Percentiles rank a stretch among this genome's conserved stretches.
Evolutionary conservation across 2,329 filamentous ascomycete species (phyloP).

Genomic region (Paecilomyces sp.): DNA sequence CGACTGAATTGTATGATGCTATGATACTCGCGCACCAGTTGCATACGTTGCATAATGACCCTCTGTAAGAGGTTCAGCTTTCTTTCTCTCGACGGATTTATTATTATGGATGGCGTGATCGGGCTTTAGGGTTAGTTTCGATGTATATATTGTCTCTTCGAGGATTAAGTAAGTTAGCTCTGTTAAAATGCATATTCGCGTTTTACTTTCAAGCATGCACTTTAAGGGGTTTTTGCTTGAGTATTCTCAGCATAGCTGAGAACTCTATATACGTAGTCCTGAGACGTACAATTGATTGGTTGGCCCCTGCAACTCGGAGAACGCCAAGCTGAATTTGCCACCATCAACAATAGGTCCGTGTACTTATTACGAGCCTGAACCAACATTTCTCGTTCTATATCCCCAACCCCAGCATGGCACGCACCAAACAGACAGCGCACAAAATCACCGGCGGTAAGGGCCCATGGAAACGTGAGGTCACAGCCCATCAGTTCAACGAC

Average conservation of each 20-base stretch:
- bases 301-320: too few species aligned
- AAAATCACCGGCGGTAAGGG: not conserved
- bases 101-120: not conserved
- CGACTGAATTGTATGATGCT: not conserved
- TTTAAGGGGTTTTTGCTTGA: too few species aligned
- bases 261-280: too few species aligned
- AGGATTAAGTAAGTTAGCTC: too few species aligned
- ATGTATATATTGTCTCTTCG: not conserved
- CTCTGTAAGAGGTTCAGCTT: not conserved
- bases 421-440: conserved; percentile 1
- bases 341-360: too few species aligned
- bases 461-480: not conserved
- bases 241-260: too few species aligned
- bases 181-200: too few species aligned
- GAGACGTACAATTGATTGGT: too few species aligned
- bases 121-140: not conserved
- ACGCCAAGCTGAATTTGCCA: too few species aligned
- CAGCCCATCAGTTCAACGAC: not conserved
- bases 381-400: not conserved
- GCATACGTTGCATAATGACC: not conserved
- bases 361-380: not conserved
- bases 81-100: not conserved
- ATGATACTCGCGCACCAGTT: not conserved
- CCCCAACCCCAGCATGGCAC: not conserved
- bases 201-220: too few species aligned